Evolutionary conservation across 495 filamentous ascomycete species (phyloP), one percentile per base, ranked within the genome.

Genomic region (Acidiella bohemica): DNA sequence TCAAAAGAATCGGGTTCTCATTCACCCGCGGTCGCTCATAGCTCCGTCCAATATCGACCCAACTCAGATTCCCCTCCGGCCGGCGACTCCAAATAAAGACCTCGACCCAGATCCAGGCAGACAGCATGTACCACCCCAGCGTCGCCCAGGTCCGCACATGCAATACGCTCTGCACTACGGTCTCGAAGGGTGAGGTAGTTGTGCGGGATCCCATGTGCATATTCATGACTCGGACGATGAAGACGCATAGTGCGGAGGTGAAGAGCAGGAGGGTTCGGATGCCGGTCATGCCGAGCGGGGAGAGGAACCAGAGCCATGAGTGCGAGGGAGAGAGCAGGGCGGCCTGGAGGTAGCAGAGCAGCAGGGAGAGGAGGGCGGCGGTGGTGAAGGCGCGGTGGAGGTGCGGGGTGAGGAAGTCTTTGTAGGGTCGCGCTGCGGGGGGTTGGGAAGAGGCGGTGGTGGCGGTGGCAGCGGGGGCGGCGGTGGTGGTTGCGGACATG

Each of bases 321-420:
- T 21, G 23, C 4, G 18, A 28, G 20, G 26, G 32, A 1, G 42
- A 37, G 46, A 93, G 69, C 25, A 74, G 54, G 46, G 92, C 58
- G 36, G 82, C 67, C 47, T 81, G 71, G n/a, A 72, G 18, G 58
- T 93, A 96, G 60, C 81, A 83, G 44, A 83, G 61, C 12, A 67
- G 58, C 11, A 88, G 54, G 6, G 81, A 59, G 27, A 83, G 56
- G 24, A 70, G 59, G 32, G 78, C 79, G 22, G 84, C 82, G 39
- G 72, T 70, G 28, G 77, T 76, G 66, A 95, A 96, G 42, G 85
- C 71, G 49, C 83, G 70, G 58, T 97, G 90, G 38, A 96, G 63
- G 28, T 81, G 72, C 24, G 90, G 87, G 27, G 88, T 93, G 42
- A 96, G 62, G 59, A 92, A 86, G 54, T 93, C 81, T 65, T 87